Evolutionary conservation across 768 basidiomycete species (phyloP), one percentile per base, ranked within the genome.

Genomic region (Kwoniella mangroviensis): DNA sequence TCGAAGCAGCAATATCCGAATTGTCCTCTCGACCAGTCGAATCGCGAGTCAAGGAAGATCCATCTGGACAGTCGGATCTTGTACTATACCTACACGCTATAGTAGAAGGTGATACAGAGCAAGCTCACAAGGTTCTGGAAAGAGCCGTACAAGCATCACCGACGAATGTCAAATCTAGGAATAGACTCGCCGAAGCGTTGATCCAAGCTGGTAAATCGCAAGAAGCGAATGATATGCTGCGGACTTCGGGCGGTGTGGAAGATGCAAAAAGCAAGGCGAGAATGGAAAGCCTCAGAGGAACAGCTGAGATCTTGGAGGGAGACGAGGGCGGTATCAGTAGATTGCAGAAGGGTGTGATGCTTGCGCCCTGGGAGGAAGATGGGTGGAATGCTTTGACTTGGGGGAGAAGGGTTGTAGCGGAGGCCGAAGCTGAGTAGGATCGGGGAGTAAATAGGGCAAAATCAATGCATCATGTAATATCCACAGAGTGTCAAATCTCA

Each of bases 1-100:
- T 94, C 26, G 92, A 95, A 79, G 94, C 94, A 1, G 91, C 93
- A 0, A 84, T 95, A 13, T 90, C 91, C 0, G 94, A 97, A 80
- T 87, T 96, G 19, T 85, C 90, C 21, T 85, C 87, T 0, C 84
- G 94, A 24, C 88, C 93, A 0, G 77, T 89, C 19, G 89, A 93
- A 68, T 86, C 88, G 71, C 86, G 90, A 65, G 85, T 86, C 56
- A 82, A 86, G 49, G 86, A 91, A 63, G 94, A 95, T 83, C 90
- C 90, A 10, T 81, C 85, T 45, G 85, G 89, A 67, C 87, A 92
- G 71, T 89, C 92, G 42, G 87, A 89, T 54, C 88, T 90, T 79
- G 85, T 97, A 64, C 84, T 93, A 11, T 85, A 88, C 10, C 88
- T 90, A 73, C 89, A 94, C 75, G 86, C 90, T 76, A 87, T 94